A percentile compares a stretch with the other conserved stretches of the same genome.
Evolutionary conservation across 768 basidiomycete genomes (phyloP).

Genomic region (Solioccasus polychromus): DNA sequence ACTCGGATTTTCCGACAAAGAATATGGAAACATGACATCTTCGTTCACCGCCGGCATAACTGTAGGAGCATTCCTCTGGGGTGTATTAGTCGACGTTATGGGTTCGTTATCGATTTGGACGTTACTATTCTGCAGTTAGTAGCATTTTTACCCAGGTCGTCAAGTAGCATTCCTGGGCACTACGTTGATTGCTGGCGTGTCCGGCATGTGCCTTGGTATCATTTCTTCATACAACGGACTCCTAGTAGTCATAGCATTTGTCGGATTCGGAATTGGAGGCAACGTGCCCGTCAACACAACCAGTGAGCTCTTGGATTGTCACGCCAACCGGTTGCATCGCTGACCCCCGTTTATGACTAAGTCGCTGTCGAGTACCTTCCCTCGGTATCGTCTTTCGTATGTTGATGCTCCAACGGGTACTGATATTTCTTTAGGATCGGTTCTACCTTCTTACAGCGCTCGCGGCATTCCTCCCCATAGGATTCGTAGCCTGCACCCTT

Average conservation of each 20-base stretch:
- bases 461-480: conserved; percentile 5
- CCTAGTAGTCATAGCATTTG: conserved; percentile 6
- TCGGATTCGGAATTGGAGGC: conserved; percentile 14
- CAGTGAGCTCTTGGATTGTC: neutral
- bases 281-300: conserved; percentile 17
- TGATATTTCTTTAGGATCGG: conserved; percentile 6
- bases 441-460: conserved; percentile 16
- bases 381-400: conserved; percentile 1
- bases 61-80: conserved; percentile 11
- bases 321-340: neutral
- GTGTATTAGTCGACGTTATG: conserved; percentile 14
- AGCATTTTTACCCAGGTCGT: conserved; percentile 8
- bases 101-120: conserved; percentile 5
- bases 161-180: conserved; percentile 15
- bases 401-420: neutral
- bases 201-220: conserved; percentile 11
- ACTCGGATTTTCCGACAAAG: conserved; percentile 17
- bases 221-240: conserved; percentile 12
- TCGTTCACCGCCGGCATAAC: conserved; percentile 2
- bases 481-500: neutral
- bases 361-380: conserved; percentile 16
- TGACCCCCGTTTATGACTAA: neutral
- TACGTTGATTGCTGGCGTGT: conserved; percentile 11
- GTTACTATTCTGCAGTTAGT: neutral
- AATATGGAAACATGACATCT: conserved; percentile 5